A percentile compares a stretch with the other conserved stretches of the same genome.
These are phyloP conservation scores for Penicillium waksmanii DNA, from an alignment of 495 filamentous ascomycete genomes.

Conservation along the genomic window DNA sequence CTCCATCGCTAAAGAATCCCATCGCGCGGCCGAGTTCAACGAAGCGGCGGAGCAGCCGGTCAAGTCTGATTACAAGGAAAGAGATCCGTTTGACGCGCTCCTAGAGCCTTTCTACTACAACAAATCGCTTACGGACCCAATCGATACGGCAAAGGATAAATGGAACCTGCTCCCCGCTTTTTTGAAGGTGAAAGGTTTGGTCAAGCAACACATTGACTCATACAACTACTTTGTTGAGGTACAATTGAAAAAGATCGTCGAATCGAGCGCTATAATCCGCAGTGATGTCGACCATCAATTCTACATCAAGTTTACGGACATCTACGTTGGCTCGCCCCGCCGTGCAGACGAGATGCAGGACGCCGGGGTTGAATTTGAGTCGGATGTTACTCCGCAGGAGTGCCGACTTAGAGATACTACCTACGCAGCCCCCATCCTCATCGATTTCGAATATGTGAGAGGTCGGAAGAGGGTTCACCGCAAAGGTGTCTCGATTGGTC, in stretches of 20 bases:
- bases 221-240: conserved; percentile 97
- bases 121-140: conserved; percentile 89
- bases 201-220: conserved; percentile 98
- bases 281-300: conserved; percentile 90
- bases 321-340: conserved; percentile 78
- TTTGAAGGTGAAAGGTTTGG: conserved; percentile 92
- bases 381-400: conserved; percentile 81
- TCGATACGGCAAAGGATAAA: conserved; percentile 91
- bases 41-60: conserved; percentile 6
- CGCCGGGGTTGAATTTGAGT: conserved; percentile 57
- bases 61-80: conserved; percentile 36
- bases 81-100: conserved; percentile 76
- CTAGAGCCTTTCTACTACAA: conserved; percentile 95
- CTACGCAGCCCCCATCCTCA: conserved; percentile 88
- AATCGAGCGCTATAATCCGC: conserved; percentile 78
- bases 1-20: conserved; percentile 22
- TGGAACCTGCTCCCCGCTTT: conserved; percentile 97
- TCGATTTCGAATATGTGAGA: conserved; percentile 84
- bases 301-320: conserved; percentile 86
- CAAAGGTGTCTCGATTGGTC: conserved; percentile 76
- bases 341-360: conserved; percentile 68
- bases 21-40: conserved; percentile 11
- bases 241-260: conserved; percentile 93
- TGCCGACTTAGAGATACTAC: conserved; percentile 94
- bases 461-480: conserved; percentile 70